Conservation (phyloP, 2,329 filamentous ascomycete genomes). For the Calonectria hongkongensis region DNA sequence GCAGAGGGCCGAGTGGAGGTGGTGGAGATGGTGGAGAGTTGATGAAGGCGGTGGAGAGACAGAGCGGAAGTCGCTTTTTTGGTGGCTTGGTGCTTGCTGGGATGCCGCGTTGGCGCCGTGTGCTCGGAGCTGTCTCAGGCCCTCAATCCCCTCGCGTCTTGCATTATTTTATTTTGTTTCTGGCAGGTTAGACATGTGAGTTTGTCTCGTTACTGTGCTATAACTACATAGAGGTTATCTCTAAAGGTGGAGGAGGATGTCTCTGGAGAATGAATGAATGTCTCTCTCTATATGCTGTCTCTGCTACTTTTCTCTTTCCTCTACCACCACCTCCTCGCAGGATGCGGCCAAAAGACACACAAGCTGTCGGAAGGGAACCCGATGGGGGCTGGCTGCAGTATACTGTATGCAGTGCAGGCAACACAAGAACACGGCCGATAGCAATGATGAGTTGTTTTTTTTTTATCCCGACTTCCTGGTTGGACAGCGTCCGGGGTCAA, state of each 20-base stretch:
- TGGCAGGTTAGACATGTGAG: conserved; percentile 6
- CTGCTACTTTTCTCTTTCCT: no score
- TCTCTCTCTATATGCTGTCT: background rate
- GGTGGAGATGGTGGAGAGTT: conserved; percentile 23
- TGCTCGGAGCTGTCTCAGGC: conserved; percentile 32
- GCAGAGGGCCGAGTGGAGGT: conserved; percentile 5
- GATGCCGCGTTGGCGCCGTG: conserved; percentile 27
- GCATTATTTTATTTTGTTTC: conserved; percentile 23
- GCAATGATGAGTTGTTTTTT: conserved; percentile 43
- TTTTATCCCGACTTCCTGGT: conserved; percentile 48
- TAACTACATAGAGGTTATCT: no score
- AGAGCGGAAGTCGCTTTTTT: conserved; percentile 35
- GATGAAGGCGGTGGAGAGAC: conserved; percentile 39
- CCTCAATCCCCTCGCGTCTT: conserved; percentile 4
- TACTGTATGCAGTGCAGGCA: background rate
- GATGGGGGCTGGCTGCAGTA: background rate
- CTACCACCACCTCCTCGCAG: no score
- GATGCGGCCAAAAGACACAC: background rate
- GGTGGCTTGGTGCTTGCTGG: conserved; percentile 31
- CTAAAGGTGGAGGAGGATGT: no score
- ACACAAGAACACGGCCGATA: conserved; percentile 12
- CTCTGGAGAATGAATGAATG: no score
- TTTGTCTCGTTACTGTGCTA: background rate
- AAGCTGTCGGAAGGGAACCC: background rate
- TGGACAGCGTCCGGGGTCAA: conserved; percentile 41